phyloP scores from a whole-genome alignment of 164 flowering plant genomes.

The Vitis rupestris region DNA sequence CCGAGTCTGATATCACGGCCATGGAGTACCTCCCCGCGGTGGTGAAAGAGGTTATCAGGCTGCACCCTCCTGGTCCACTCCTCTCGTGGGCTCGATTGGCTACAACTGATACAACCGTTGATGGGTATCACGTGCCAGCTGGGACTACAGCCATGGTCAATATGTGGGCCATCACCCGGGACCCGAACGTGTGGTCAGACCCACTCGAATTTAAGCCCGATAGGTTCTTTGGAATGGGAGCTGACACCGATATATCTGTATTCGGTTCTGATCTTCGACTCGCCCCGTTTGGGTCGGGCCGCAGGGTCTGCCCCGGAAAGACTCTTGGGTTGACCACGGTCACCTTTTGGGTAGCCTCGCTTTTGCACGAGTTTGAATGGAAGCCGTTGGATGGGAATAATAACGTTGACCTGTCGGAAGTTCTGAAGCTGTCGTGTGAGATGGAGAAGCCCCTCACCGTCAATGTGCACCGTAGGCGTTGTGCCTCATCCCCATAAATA shows the following conservation, averaged over 20 bases:
- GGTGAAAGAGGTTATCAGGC: constrained; percentile 58
- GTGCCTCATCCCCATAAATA: no score
- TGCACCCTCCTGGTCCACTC: constrained; percentile 78
- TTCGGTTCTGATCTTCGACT: constrained; percentile 59
- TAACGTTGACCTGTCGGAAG: constrained; percentile 42
- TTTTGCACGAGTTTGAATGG: constrained; percentile 59
- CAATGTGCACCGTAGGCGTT: constrained; percentile 29
- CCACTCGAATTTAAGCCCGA: constrained; percentile 51
- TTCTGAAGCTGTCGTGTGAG: constrained; percentile 50
- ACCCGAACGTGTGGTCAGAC: constrained; percentile 52
- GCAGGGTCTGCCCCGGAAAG: constrained; percentile 63
- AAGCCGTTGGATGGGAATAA: constrained; percentile 9
- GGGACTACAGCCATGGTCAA: constrained; percentile 92
- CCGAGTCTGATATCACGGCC: constrained; percentile 33
- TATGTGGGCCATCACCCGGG: constrained; percentile 84
- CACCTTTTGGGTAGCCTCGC: constrained; percentile 52
- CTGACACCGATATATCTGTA: constrained; percentile 37
- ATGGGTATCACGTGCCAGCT: constrained; percentile 61
- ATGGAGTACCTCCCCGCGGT: constrained; percentile 47
- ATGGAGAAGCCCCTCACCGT: constrained; percentile 47
- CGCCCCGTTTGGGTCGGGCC: constrained; percentile 72
- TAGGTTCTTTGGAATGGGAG: constrained; percentile 31
- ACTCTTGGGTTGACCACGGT: constrained; percentile 53
- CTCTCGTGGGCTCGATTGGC: constrained; percentile 16
- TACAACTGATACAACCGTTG: constrained; percentile 49